Evolutionary conservation across 2,329 filamentous ascomycete species (phyloP).

Genomic region (Aspergillus sojae): DNA sequence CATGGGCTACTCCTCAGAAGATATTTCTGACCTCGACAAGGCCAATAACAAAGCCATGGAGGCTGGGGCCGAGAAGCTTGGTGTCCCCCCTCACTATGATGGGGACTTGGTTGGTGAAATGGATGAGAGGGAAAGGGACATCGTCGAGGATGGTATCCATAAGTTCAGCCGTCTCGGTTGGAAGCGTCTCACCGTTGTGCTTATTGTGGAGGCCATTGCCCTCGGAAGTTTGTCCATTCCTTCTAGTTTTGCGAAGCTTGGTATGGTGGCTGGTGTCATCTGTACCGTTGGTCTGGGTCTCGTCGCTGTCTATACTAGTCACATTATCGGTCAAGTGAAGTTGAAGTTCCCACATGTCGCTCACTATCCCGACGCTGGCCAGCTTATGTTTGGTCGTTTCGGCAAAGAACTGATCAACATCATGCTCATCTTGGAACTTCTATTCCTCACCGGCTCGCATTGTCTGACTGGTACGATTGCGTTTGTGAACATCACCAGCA

Average conservation of each 20-base stretch:
- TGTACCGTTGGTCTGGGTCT: constrained; percentile 43
- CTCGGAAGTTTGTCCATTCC: constrained; percentile 52
- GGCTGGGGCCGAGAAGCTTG: constrained; percentile 9
- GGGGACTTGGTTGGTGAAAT: constrained; percentile 25
- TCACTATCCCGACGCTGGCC: constrained; percentile 50
- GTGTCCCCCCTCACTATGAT: constrained; percentile 19
- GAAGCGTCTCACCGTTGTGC: constrained; percentile 53
- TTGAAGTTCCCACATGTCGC: constrained; percentile 42
- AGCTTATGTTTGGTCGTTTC: constrained; percentile 45
- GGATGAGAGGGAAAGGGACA: constrained; percentile 22
- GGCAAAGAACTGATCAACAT: constrained; percentile 47
- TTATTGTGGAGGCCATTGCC: constrained; percentile 55
- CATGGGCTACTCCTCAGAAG: constrained; percentile 10
- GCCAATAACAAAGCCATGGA: constrained; percentile 10
- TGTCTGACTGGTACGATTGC: constrained; percentile 51
- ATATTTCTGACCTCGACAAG: constrained; percentile 19
- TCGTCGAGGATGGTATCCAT: constrained; percentile 24
- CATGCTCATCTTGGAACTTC: constrained; percentile 48
- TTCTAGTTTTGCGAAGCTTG: constrained; percentile 48
- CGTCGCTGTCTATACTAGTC: constrained; percentile 47
- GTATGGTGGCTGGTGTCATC: constrained; percentile 51
- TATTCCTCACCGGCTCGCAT: constrained; percentile 49
- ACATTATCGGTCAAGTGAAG: constrained; percentile 44
- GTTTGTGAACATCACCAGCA: constrained; percentile 45
- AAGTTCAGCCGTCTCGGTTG: constrained; percentile 42